These are phyloP conservation scores for Amphirosellinia nigrospora DNA, from an alignment of 495 filamentous ascomycete species.

Conservation along the genomic window DNA sequence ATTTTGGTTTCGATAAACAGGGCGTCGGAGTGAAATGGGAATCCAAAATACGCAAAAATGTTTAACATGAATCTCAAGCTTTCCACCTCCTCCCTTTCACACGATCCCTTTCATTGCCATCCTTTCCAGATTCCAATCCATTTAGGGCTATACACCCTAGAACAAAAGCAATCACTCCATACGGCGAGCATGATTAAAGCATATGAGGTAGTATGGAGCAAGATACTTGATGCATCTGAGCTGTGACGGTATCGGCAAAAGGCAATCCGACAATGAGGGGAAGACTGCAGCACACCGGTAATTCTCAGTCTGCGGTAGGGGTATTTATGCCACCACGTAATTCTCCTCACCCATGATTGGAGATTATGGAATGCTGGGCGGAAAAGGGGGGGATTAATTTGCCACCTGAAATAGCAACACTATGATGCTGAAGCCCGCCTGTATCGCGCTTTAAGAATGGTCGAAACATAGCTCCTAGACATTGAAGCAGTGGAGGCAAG, in stretches of 20 bases:
- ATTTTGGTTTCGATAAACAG: background rate
- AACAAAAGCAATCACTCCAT: background rate
- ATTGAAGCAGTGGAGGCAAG: background rate
- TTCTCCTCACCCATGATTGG: background rate
- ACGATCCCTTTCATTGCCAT: background rate
- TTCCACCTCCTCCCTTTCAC: background rate
- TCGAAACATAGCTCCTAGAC: background rate
- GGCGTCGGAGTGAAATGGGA: no score
- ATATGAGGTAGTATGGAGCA: background rate
- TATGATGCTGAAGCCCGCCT: background rate
- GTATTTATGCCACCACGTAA: no score
- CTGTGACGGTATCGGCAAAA: constrained; percentile 5
- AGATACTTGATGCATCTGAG: background rate
- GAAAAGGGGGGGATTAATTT: background rate
- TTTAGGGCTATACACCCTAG: no score
- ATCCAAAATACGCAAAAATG: background rate
- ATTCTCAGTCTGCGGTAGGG: background rate
- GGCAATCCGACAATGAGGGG: background rate
- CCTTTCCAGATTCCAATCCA: background rate
- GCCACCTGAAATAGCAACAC: background rate
- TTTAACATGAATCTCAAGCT: background rate
- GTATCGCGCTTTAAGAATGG: background rate
- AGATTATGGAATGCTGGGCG: background rate
- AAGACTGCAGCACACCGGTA: background rate
- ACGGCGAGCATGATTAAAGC: background rate